Evolutionary conservation across 2,329 filamentous ascomycete genomes (phyloP), one percentile per base, ranked within the genome.

Genomic region (Neocucurbitaria cava): DNA sequence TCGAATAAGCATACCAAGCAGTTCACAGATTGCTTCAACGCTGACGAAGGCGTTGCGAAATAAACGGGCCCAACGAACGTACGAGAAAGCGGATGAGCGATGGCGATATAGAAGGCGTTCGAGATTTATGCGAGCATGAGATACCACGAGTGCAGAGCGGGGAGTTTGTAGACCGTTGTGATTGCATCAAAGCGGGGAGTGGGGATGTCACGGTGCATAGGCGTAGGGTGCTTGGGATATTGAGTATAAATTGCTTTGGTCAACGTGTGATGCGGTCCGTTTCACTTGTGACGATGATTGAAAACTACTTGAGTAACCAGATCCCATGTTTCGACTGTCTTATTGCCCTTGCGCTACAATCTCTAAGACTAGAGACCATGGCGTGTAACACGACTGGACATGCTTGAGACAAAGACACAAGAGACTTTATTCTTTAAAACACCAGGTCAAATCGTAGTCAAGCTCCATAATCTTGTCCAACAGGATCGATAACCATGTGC

Each of bases 1-100:
- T 73, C 78, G 61, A 91, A 91, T 78, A 92, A 91, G 82, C 90
- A 93, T 80, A 87, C 78, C 80, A 91, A 91, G 81, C 82, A 82
- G 38, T 80, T 91, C 28, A 95, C 95, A 33, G 95, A 95, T 38
- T 92, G 90, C 79, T 93, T 93, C 64, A 66, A 74, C 41, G 62
- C 67, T 18, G 66, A 69, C 2, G 72, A 74, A 38, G 72, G 72
- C 23, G 64, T 72, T 49, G 65, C 52, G 24, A 68, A 68, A 59
- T 68, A 67, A 61, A 45, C 36, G 35, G 31, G 44, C 39, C n/a
- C 31, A 3, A 31, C 30, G 13, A 31, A 51, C 5, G 13, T 20
- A 26, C 41, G 7, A 24, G 45, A 49, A 45, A 46, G 24, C 26
- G 38, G 49, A 31, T 41, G 23, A 47, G 45, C 15, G 45, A 48